Base-by-base conservation (phyloP, 306 rosid species). In the Prunus davidiana region DNA sequence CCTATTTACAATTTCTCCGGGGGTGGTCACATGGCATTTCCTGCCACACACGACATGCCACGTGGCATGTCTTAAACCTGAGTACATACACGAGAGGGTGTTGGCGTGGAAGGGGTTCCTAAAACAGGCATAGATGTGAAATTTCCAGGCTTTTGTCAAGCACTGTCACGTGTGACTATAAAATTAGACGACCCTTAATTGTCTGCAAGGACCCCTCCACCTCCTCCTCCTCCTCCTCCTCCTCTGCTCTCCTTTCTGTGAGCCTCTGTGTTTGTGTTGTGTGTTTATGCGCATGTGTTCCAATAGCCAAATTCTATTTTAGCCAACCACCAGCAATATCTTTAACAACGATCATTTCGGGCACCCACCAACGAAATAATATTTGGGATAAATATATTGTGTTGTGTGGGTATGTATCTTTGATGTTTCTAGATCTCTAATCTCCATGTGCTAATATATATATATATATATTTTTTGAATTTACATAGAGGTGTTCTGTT, bases 11-110 rank as follows among this genome's bases (percentile, higher is more conserved):
- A 28, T 28, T 28, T 28, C 32, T 28, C 4, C 0, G 0, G 0
- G 43, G 74, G 78, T 77, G 76, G 79, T 84, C 98, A 94, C 97
- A 91, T 94, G 97, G 84, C 20, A 84, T 87, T 80, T 90, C 73
- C 86, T 82, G 69, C 32, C 58, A 69, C 80, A 81, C 69, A 86
- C 78, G 91, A 90, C 95, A 90, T 3, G 92, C 80, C 93, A 89
- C 88, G 91, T 92, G 93, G 82, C 93, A 64, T 46, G 71, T 58
- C 20, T 27, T 50, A 47, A 75, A 75, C 32, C 38, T n/a, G 41
- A 60, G 82, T 79, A 79, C 81, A 28, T 14, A 57, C 82, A 12
- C 6, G 0, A 12, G 28, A 56, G 14, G 28, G 43, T 38, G 27
- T 20, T 24, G 76, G 71, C 68, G 66, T 34, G n/a, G 80, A 5